Conservation (phyloP, 768 basidiomycete genomes). For the Boletus edulis region DNA sequence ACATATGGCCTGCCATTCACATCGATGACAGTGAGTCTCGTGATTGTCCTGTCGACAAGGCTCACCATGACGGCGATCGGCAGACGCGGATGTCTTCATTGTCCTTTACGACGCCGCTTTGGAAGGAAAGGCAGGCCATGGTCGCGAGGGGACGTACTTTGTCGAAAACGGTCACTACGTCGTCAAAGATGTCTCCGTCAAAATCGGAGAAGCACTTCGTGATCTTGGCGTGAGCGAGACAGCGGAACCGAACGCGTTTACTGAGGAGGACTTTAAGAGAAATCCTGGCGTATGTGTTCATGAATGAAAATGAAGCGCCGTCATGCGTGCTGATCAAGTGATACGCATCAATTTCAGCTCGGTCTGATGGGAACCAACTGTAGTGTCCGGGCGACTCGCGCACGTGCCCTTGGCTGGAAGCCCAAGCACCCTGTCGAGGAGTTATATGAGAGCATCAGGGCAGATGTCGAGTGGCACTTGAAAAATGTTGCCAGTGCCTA, state of each 20-base stretch:
- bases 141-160: slow-evolving; percentile 53
- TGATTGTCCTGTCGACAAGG: neutral
- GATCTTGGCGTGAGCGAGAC: slow-evolving; percentile 18
- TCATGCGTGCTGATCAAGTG: neutral
- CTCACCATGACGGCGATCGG: neutral
- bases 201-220: slow-evolving; percentile 36
- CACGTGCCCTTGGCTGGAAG: slow-evolving; percentile 27
- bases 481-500: neutral
- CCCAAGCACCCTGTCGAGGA: slow-evolving; percentile 32
- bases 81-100: slow-evolving; percentile 42
- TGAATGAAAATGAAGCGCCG: too few relatives aligned
- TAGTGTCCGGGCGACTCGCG: slow-evolving; percentile 15
- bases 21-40: slow-evolving; percentile 40
- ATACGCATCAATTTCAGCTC: slow-evolving; percentile 6
- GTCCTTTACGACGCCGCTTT: slow-evolving; percentile 40
- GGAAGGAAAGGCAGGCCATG: slow-evolving; percentile 20
- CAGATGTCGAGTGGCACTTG: slow-evolving; percentile 22
- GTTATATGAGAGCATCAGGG: slow-evolving; percentile 16
- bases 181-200: slow-evolving; percentile 42
- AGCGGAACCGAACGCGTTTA: slow-evolving; percentile 41
- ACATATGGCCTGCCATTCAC: slow-evolving; percentile 61
- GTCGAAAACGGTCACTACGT: slow-evolving; percentile 50
- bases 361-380: slow-evolving; percentile 23
- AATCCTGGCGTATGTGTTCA: slow-evolving; percentile 2
- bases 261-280: slow-evolving; percentile 19